Evolutionary conservation across 108 stramenopile genomes (phyloP).

Genomic region (Cyclotella sp.): DNA sequence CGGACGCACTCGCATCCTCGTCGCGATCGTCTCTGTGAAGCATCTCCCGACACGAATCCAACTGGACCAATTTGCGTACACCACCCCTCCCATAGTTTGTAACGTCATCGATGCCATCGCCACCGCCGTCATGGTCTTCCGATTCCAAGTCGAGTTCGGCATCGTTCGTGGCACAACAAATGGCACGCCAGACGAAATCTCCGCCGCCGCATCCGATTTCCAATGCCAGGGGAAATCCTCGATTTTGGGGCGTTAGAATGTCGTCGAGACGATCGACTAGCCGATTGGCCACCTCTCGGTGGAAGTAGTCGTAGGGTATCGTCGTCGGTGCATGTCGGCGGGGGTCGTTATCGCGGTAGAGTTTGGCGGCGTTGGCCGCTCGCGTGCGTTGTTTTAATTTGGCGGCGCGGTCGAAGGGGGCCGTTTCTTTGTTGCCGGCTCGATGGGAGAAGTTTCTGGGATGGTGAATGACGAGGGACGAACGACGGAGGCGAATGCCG

Average conservation of each 20-base stretch:
- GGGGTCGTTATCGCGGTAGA: slow-evolving; percentile 17
- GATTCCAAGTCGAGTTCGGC: slow-evolving; percentile 24
- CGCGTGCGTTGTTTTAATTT: slow-evolving; percentile 74
- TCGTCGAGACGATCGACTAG: slow-evolving; percentile 89
- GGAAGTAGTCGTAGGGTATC: slow-evolving; percentile 79
- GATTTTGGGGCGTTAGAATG: slow-evolving; percentile 63
- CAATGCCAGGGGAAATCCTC: slow-evolving; percentile 79
- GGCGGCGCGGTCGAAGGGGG: slow-evolving; percentile 72
- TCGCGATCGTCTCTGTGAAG: slow-evolving; percentile 58
- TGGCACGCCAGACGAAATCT: slow-evolving; percentile 64
- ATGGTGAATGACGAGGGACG: no score
- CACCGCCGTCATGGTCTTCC: slow-evolving; percentile 65
- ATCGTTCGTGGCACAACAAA: slow-evolving; percentile 15
- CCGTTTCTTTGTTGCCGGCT: slow-evolving; percentile 14
- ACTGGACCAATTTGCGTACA: slow-evolving; percentile 76
- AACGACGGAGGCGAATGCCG: no score
- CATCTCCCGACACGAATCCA: slow-evolving; percentile 75
- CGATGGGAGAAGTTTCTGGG: background rate
- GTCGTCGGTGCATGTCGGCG: background rate
- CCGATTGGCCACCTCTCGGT: slow-evolving; percentile 73
- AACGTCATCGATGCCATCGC: slow-evolving; percentile 37
- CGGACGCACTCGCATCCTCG: slow-evolving; percentile 10
- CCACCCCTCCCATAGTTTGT: slow-evolving; percentile 89
- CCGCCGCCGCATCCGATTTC: slow-evolving; percentile 77
- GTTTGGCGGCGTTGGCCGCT: slow-evolving; percentile 51